A percentile compares a stretch with the other conserved stretches of the same genome.
These are phyloP conservation scores for Cucurbitaria berberidis DNA, from an alignment of 2,329 filamentous ascomycete species.

Conservation along the genomic window DNA sequence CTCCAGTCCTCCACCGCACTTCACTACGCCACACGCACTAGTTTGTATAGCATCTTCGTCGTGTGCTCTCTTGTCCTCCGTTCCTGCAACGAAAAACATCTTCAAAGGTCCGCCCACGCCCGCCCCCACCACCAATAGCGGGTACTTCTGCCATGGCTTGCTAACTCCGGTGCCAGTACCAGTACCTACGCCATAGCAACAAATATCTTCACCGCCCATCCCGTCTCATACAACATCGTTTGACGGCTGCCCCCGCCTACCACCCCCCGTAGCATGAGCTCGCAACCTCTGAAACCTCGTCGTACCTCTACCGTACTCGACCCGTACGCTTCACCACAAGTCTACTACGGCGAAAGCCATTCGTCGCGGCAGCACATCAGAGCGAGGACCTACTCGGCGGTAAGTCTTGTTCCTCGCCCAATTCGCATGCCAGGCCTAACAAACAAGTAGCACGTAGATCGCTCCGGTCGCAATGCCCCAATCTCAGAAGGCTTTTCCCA, in stretches of 20 bases:
- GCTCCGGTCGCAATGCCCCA: slow-evolving; percentile 39
- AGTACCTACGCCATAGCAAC: slow-evolving; percentile 23
- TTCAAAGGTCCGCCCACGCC: slow-evolving; percentile 25
- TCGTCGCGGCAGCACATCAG: slow-evolving; percentile 53
- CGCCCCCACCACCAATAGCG: slow-evolving; percentile 13
- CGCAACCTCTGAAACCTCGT: slow-evolving; percentile 46
- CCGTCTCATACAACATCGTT: slow-evolving; percentile 11
- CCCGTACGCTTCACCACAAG: slow-evolving; percentile 63
- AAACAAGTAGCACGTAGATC: slow-evolving; percentile 35
- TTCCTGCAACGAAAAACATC: slow-evolving; percentile 15
- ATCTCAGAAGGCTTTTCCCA: slow-evolving; percentile 32
- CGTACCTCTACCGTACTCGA: slow-evolving; percentile 56
- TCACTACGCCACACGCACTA: slow-evolving; percentile 11
- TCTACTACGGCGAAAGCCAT: slow-evolving; percentile 65
- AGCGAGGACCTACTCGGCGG: slow-evolving; percentile 62
- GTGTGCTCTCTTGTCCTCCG: slow-evolving; percentile 16
- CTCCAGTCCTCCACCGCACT: slow-evolving; percentile 3
- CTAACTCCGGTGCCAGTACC: slow-evolving; percentile 11
- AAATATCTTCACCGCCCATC: slow-evolving; percentile 22
- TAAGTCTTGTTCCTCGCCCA: slow-evolving; percentile 46
- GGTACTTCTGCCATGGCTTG: slow-evolving; percentile 1
- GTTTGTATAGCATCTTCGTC: slow-evolving; percentile 13
- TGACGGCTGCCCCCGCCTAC: slow-evolving; percentile 18
- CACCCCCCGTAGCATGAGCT: slow-evolving; percentile 49
- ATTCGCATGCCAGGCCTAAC: slow-evolving; percentile 15